phyloP scores from a whole-genome alignment of 768 basidiomycete species.

The Hygrophoropsis aurantiaca region DNA sequence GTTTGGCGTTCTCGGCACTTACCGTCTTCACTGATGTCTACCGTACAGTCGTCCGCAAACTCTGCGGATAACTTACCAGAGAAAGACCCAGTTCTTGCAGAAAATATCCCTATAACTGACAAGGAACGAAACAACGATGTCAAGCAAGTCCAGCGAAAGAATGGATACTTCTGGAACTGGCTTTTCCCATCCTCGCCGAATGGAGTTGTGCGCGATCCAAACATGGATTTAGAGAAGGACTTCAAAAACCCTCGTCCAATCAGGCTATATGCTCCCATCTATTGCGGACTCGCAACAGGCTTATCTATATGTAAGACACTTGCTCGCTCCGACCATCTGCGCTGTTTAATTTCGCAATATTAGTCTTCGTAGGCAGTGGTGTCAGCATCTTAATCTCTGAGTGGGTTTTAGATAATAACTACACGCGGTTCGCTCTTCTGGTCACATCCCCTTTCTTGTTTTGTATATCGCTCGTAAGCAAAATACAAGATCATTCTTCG shows the following conservation, averaged over 20 bases:
- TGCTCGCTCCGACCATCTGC: not conserved
- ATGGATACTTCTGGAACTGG: constrained; percentile 57
- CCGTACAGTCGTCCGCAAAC: constrained; percentile 51
- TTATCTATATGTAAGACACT: constrained; percentile 57
- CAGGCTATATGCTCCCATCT: constrained; percentile 71
- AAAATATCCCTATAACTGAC: constrained; percentile 19
- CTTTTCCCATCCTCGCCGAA: constrained; percentile 35
- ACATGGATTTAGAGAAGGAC: constrained; percentile 58
- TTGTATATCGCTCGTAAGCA: constrained; percentile 68
- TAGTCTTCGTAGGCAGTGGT: constrained; percentile 74
- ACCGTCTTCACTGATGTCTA: constrained; percentile 33
- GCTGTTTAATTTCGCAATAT: constrained; percentile 5
- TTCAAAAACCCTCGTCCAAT: constrained; percentile 40
- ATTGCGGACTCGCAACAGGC: constrained; percentile 64
- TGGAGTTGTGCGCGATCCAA: not conserved
- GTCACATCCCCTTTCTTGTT: constrained; percentile 68
- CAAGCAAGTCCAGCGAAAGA: too few relatives aligned
- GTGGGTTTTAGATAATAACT: constrained; percentile 61
- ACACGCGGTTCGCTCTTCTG: constrained; percentile 63
- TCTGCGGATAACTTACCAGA: constrained; percentile 55
- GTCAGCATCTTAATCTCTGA: constrained; percentile 60
- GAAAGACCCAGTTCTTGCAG: constrained; percentile 26
- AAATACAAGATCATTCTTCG: not conserved
- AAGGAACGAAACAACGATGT: constrained; percentile 7
- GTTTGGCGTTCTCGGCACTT: constrained; percentile 61